Base-by-base conservation (phyloP, 1,139 yeast genomes). In the Debaryomyces fabryi region DNA sequence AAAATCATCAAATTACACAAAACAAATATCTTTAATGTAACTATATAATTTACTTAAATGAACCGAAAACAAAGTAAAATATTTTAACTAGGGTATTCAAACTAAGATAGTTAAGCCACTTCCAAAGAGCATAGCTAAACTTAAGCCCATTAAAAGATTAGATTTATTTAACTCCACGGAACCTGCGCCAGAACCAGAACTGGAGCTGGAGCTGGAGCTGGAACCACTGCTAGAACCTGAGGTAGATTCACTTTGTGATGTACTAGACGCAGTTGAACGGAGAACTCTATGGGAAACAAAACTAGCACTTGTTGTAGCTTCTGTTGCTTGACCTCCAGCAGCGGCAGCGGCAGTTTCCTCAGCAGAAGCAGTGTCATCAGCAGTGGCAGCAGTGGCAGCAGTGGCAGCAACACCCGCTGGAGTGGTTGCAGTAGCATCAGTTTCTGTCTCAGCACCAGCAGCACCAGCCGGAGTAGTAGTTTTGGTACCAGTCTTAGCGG, bases 331-430 rank as follows among this genome's bases (percentile, higher is more conserved):
- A 35, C 50, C 49, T 10, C 30, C 49, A 7, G 48, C 44, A 25
- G 51, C 44, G 8, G 51, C 47, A 12, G 45, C 47, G 39, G 18
- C 27, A 27, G 36, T 27, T 4, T 13, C 33, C 12, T 13, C 30
- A 3, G 34, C 43, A 6, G 44, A 6, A 25, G 41, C 27, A 18
- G 42, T 21, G n/a, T 43, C 42, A 20, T 15, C 21, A 25, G 50
- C 48, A 16, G 46, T 27, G n/a, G 43, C 34, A 12, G 46, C 51
- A 24, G 54, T 32, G 21, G 50, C 33, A 7, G 47, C 37, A 13
- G 49, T 49, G 8, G 39, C 45, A n/a, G 54, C 59, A 52, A 60
- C 48, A 12, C 64, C 54, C 36, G 63, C 43, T 7, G 39, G 20
- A 25, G 44, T 29, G 9, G 24, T 29, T 6, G 46, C 42, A 18